Evolutionary conservation across 2,329 filamentous ascomycete species (phyloP), one percentile per base, ranked within the genome.

Genomic region (Calonectria pseudoreteaudii): DNA sequence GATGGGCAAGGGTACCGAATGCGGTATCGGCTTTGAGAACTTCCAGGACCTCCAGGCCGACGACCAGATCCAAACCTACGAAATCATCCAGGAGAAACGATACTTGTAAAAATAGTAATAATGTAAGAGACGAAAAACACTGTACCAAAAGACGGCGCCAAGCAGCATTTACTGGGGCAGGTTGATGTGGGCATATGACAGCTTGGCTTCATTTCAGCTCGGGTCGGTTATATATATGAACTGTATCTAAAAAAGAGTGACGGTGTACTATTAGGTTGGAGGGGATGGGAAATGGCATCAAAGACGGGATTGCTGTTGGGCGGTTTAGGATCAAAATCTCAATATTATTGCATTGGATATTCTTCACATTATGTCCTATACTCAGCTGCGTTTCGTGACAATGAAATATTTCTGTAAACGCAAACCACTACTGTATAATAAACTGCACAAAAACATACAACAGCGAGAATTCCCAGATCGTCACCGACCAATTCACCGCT

Each of bases 1-100:
- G 81, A 97, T 98, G 92, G 92, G 92, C 80, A 98, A 98, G 86
- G 96, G 95, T 72, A 91, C 90, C n/a, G 97, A 99, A 85, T 99
- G 97, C 80, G 97, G 97, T 77, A 93, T 99, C 78, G 92, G 91
- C 67, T 96, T 99, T 80, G 92, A 93, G 4, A 90, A 88, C 38
- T 99, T 95, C 92, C 89, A 93, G 62, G 94, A 92, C 28, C 94
- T 98, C 82, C 84, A 93, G 81, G 88, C 92, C 18, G 97, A 96
- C 34, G 97, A 99, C 85, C 91, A 93, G 83, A 90, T 99, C 75
- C 97, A 98, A 86, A 93, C 92, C 41, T 98, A 96, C 81, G 95
- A 98, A 81, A 94, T 96, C 85, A 89, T 92, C 23, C 86, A 85
- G 70, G 94, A 97, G 85, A 94, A 94, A 88, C 89, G 95, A 75